Evolutionary conservation across 306 rosid genomes (phyloP).

Genomic region (Inga leiocalycina): DNA sequence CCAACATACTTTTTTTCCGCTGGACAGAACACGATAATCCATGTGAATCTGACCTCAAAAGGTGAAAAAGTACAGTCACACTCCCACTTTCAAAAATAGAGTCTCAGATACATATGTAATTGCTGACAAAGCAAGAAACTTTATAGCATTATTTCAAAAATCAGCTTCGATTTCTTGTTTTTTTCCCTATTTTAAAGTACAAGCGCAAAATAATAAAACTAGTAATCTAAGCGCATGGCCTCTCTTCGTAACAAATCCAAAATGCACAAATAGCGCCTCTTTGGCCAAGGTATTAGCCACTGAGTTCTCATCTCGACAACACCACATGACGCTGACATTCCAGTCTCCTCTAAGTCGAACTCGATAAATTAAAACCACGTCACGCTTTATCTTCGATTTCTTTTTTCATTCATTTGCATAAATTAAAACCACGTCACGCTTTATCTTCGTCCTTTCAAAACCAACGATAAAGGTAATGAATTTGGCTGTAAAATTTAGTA

Average conservation of each 20-base stretch:
- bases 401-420: neutral
- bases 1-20: neutral
- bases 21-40: neutral
- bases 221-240: too few species aligned
- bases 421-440: neutral
- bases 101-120: neutral
- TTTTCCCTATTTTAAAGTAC: too few species aligned
- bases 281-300: too few species aligned
- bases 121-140: too few species aligned
- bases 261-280: too few species aligned
- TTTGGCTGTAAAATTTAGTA: neutral
- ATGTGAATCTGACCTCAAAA: constrained; percentile 7
- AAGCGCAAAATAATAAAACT: too few species aligned
- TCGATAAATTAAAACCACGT: too few species aligned
- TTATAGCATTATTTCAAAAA: neutral
- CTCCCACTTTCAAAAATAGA: neutral
- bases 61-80: neutral
- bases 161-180: neutral
- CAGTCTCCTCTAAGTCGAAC: too few species aligned
- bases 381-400: neutral
- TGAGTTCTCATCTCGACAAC: too few species aligned
- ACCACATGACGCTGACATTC: too few species aligned
- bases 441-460: constrained; percentile 6
- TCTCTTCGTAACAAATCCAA: too few species aligned
- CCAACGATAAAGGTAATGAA: neutral